A percentile compares a stretch with the other conserved stretches of the same genome.
phyloP scores from a whole-genome alignment of 2,329 filamentous ascomycete species.

The Fusarium pseudocircinatum region DNA sequence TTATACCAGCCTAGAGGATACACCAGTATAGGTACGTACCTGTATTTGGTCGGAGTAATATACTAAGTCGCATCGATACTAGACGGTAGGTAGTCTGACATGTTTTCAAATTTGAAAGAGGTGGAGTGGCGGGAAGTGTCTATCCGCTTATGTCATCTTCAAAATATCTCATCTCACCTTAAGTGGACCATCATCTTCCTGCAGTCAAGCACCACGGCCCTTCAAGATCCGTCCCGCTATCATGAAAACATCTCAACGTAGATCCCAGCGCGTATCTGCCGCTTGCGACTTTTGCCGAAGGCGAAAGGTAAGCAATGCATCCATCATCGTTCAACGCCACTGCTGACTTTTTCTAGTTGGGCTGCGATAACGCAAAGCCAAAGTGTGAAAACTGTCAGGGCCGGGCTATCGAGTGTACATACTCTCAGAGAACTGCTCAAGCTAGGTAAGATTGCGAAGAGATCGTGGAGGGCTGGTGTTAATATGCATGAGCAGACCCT shows the following conservation, averaged over 20 bases:
- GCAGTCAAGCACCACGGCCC: neutral
- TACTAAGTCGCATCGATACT: too few relatives aligned
- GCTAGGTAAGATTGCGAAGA: neutral
- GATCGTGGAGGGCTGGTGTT: rapidly evolving
- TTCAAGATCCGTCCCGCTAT: neutral
- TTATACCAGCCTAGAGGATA: too few relatives aligned
- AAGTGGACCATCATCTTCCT: neutral
- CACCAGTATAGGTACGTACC: too few relatives aligned
- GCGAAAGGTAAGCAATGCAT: conserved; percentile 18
- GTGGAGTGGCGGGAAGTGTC: neutral
- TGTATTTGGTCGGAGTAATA: too few relatives aligned
- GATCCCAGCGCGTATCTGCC: neutral
- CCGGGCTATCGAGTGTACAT: conserved; percentile 14
- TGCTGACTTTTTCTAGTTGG: neutral
- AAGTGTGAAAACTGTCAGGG: conserved; percentile 30
- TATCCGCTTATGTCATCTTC: conserved; percentile 4
- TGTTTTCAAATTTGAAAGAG: too few relatives aligned
- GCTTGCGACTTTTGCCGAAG: conserved; percentile 38
- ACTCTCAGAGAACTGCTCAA: conserved; percentile 12
- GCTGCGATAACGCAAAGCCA: conserved; percentile 34
- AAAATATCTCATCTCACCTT: neutral
- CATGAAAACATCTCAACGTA: neutral
- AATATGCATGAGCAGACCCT: neutral
- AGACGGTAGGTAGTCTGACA: too few relatives aligned
- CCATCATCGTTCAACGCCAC: rapidly evolving